Conservation (phyloP, 2,329 filamentous ascomycete genomes). For the Talaromyces sp. region DNA sequence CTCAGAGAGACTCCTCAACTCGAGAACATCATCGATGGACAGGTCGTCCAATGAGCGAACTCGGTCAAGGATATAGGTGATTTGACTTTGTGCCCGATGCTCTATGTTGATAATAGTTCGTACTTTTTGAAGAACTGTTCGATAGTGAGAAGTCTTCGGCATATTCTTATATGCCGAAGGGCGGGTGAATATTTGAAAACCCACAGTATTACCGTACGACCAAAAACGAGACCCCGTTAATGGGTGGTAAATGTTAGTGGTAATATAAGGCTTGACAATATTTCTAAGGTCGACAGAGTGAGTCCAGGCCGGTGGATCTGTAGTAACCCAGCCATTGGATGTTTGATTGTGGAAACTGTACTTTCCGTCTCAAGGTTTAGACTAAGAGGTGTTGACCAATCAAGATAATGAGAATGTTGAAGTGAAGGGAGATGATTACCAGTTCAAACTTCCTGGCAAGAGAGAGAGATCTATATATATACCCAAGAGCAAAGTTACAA, state of each 20-base stretch:
- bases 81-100: too few species aligned
- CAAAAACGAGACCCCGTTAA: constrained; percentile 19
- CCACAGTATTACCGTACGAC: too few species aligned
- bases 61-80: constrained; percentile 4
- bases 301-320: too few species aligned
- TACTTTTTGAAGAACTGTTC: too few species aligned
- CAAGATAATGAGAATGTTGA: not conserved
- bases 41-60: constrained; percentile 13
- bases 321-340: not conserved
- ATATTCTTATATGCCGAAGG: constrained; percentile 10
- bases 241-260: not conserved
- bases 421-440: not conserved
- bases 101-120: too few species aligned
- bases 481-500: not conserved
- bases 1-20: constrained; percentile 6
- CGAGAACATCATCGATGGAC: not conserved
- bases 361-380: not conserved
- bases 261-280: too few species aligned
- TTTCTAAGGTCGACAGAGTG: not conserved
- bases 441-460: not conserved
- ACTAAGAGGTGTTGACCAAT: not conserved
- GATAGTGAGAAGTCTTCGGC: too few species aligned
- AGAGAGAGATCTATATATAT: not conserved
- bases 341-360: too few species aligned
- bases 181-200: too few species aligned